Evolutionary conservation across 208 protist genomes (phyloP).

Genomic region (Trypanosoma cruzi): DNA sequence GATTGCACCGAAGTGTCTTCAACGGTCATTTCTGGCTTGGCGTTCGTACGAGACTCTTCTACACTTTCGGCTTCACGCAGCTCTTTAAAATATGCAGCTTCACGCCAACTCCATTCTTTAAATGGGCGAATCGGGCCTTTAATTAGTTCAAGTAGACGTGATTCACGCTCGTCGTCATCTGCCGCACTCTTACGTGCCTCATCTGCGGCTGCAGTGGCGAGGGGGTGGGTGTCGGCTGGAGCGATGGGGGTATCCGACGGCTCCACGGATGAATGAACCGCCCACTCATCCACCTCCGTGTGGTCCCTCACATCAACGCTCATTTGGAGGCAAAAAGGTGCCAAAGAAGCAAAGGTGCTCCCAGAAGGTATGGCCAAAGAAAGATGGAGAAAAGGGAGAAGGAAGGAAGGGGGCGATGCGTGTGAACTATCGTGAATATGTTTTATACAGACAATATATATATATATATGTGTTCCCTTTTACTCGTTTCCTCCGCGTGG

Average conservation of each 20-base stretch:
- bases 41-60: not conserved
- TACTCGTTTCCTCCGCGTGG: too few relatives aligned
- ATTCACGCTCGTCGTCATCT: not conserved
- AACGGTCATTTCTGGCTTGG: too few relatives aligned
- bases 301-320: not conserved
- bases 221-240: not conserved
- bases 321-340: not conserved
- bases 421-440: too few relatives aligned
- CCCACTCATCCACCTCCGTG: not conserved
- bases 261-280: not conserved
- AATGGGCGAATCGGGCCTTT: constrained; percentile 12
- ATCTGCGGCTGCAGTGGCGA: not conserved
- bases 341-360: not conserved
- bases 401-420: too few relatives aligned
- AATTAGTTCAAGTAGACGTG: not conserved
- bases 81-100: not conserved
- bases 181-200: not conserved
- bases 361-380: too few relatives aligned
- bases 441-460: too few relatives aligned
- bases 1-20: not conserved
- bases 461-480: too few relatives aligned
- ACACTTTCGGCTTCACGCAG: not conserved
- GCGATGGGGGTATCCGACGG: not conserved
- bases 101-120: constrained; percentile 20
- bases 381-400: too few relatives aligned